Evolutionary conservation across 1,139 yeast species (phyloP).

Genomic region (Pichia sp.): DNA sequence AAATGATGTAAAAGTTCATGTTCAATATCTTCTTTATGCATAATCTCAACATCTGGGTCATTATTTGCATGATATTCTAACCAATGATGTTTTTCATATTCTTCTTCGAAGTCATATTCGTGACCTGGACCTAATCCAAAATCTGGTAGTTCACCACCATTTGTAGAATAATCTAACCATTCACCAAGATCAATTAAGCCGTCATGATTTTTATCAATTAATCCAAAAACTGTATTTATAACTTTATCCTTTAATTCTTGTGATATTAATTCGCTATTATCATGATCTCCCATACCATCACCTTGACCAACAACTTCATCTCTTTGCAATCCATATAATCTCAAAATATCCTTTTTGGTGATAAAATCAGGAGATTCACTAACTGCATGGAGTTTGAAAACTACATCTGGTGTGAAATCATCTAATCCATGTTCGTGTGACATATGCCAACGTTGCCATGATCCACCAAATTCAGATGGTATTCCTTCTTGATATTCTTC

Average conservation of each 20-base stretch:
- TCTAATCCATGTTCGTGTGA: constrained; percentile 75
- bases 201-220: constrained; percentile 64
- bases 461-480: constrained; percentile 25
- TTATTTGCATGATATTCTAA: constrained; percentile 68
- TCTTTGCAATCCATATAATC: constrained; percentile 72
- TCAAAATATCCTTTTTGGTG: constrained; percentile 61
- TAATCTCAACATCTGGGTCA: constrained; percentile 75
- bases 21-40: constrained; percentile 85
- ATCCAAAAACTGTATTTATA: constrained; percentile 43
- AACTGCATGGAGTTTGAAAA: constrained; percentile 72
- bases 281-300: constrained; percentile 81
- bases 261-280: constrained; percentile 51
- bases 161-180: constrained; percentile 55
- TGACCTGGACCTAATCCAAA: constrained; percentile 96
- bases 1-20: constrained; percentile 86
- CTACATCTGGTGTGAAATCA: constrained; percentile 65
- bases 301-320: constrained; percentile 79
- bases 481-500: constrained; percentile 22
- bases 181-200: constrained; percentile 60
- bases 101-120: constrained; percentile 89
- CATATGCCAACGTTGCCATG: constrained; percentile 89
- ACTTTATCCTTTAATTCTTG: constrained; percentile 51
- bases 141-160: constrained; percentile 79
- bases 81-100: constrained; percentile 96
- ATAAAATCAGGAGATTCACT: constrained; percentile 45